Evolutionary conservation across 257 asterid genomes (phyloP).

Genomic region (Paraleonurus japonicus): DNA sequence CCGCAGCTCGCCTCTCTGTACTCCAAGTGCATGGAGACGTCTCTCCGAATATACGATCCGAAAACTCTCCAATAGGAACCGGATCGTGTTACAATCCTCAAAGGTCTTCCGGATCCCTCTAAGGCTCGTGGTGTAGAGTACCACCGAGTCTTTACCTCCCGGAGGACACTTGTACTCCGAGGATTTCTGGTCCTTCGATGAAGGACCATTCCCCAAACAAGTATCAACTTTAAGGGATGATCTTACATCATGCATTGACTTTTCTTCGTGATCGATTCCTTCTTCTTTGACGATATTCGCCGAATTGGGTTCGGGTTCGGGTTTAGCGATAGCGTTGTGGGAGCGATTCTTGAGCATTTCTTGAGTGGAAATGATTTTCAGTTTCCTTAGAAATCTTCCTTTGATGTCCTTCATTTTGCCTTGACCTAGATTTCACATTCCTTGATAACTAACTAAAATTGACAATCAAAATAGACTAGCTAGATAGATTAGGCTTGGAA

Average conservation of each 20-base stretch:
- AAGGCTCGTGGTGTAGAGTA: constrained; percentile 76
- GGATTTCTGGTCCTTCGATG: not conserved
- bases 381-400: constrained; percentile 47
- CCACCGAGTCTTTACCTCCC: constrained; percentile 46
- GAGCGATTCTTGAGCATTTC: constrained; percentile 14
- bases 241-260: not conserved
- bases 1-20: constrained; percentile 78
- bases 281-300: not conserved
- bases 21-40: constrained; percentile 64
- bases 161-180: constrained; percentile 53
- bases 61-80: constrained; percentile 61
- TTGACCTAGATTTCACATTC: not conserved
- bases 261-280: not conserved
- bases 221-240: not conserved
- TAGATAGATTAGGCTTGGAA: constrained; percentile 10
- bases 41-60: constrained; percentile 50
- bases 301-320: not conserved
- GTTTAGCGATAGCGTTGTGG: not conserved
- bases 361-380: constrained; percentile 44
- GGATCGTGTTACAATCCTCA: constrained; percentile 59
- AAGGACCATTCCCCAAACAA: not conserved
- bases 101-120: constrained; percentile 76
- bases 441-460: constrained; percentile 12
- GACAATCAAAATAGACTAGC: not conserved
- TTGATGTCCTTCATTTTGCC: constrained; percentile 40